phyloP scores from a whole-genome alignment of 2,329 filamentous ascomycete species.

The Boeremia lycopersici region DNA sequence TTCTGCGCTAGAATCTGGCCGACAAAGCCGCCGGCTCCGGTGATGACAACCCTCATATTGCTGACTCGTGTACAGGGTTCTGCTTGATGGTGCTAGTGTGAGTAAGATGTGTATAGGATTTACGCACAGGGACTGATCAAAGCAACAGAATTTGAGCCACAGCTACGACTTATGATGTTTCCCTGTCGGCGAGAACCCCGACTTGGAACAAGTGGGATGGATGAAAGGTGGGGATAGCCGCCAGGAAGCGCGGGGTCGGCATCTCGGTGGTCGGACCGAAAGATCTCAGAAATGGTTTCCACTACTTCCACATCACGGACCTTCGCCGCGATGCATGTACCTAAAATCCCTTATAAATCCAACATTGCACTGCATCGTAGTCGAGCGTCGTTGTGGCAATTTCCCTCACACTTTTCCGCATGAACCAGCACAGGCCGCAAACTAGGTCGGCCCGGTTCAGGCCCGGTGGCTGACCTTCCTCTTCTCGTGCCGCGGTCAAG shows the following conservation, averaged over 20 bases:
- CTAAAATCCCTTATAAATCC: neutral
- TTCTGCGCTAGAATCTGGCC: slow-evolving; percentile 65
- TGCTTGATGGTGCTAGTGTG: neutral
- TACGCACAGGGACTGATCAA: neutral
- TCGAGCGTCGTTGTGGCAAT: neutral
- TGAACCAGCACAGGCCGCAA: neutral
- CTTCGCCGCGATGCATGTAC: neutral
- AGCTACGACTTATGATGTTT: slow-evolving; percentile 10
- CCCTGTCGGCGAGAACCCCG: slow-evolving; percentile 14
- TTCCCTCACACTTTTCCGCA: slow-evolving; percentile 11
- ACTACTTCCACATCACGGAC: slow-evolving; percentile 3
- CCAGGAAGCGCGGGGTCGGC: slow-evolving; percentile 14
- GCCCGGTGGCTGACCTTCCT: neutral
- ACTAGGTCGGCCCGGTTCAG: neutral
- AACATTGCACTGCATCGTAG: neutral
- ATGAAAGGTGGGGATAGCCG: slow-evolving; percentile 6
- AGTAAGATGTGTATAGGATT: neutral
- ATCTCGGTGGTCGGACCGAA: slow-evolving; percentile 12
- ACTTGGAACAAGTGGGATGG: slow-evolving; percentile 4
- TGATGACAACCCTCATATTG: slow-evolving; percentile 62
- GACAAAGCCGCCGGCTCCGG: slow-evolving; percentile 68
- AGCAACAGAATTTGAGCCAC: neutral
- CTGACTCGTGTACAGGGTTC: slow-evolving; percentile 2
- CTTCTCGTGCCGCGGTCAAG: slow-evolving; percentile 2
- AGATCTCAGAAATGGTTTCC: slow-evolving; percentile 5